Base-by-base conservation (phyloP, 257 asterid species). In the Penstemon newberryi region DNA sequence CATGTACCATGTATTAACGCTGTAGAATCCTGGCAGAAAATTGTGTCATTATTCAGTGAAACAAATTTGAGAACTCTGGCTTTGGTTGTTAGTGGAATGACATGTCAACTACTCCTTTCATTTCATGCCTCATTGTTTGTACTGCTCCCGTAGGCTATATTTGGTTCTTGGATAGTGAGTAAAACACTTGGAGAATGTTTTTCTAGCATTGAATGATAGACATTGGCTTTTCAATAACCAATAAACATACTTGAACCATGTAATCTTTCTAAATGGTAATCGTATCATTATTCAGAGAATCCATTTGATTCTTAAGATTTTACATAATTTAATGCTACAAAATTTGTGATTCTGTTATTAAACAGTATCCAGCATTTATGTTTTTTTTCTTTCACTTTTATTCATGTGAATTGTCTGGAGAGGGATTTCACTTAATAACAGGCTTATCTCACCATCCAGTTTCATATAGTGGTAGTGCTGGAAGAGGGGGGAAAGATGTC, bases 271-370 rank as follows among this genome's bases (percentile, higher is more conserved):
- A 11, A 9, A 57, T 9, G 44, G 18, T 11, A 38, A 13, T 57
- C 4, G 3, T 38, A 5, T 3, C 40, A 7, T 9, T 38, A 38
- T 19, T 52, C 36, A 53, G 53, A 40, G 11, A 66, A 41, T 10
- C 19, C 41, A 13, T 52, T 39, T 52, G 40, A 5, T 5, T 53
- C 13, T 58, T 47, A 7, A 11, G 8, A 37, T 47, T 46, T 47
- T 15, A 3, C 50, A 6, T 62, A 37, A 41, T 47, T 19, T 59
- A 69, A 59, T 40, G 40, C 60, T 15, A 45, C 15, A 6, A 43
- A 55, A 56, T 15, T 45, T 15, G 70, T 42, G 65, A 37, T 63
- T 58, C 50, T 64, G 52, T 36, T 4, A n/a, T 10, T 10, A 46
- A 7, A 46, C 0, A 7, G 11, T 39, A 3, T 60, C 54, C 7